phyloP scores from a whole-genome alignment of 2,329 filamentous ascomycete species.

The Exophiala oligosperma region DNA sequence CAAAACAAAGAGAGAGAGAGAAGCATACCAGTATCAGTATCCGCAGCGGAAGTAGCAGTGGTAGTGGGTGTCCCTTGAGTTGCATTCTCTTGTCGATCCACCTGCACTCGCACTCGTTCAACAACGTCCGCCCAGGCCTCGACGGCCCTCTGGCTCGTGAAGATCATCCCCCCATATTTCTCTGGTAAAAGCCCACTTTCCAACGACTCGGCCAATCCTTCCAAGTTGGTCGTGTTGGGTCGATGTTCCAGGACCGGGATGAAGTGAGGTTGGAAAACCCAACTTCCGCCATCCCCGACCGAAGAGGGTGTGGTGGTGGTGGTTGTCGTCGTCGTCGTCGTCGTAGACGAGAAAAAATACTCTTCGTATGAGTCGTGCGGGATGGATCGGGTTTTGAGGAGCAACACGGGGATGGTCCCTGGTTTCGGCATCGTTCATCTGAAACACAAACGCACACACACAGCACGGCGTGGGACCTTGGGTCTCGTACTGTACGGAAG shows the following conservation, averaged over 20 bases:
- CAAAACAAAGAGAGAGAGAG: not conserved
- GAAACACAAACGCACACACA: not conserved
- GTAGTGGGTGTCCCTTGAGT: no score
- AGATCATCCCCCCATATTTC: conserved; percentile 49
- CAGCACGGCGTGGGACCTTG: no score
- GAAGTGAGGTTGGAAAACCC: conserved; percentile 34
- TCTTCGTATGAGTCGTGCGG: conserved; percentile 48
- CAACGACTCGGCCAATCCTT: conserved; percentile 38
- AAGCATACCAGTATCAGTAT: conserved; percentile 31
- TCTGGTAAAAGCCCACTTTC: conserved; percentile 32
- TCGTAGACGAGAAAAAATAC: conserved; percentile 37
- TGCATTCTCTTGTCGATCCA: not conserved
- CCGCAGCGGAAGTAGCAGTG: not conserved
- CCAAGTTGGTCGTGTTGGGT: conserved; percentile 39
- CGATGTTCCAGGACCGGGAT: conserved; percentile 49
- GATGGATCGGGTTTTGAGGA: conserved; percentile 50
- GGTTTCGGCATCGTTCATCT: not conserved
- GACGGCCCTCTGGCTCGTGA: conserved; percentile 51
- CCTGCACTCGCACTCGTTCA: conserved; percentile 27
- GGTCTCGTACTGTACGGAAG: no score
- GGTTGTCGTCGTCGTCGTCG: no score
- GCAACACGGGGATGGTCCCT: conserved; percentile 39
- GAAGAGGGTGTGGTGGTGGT: not conserved
- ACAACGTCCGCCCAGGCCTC: conserved; percentile 45
- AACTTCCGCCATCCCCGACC: not conserved